Conservation (phyloP, 2,329 filamentous ascomycete species). For the Venturia carpophila region DNA sequence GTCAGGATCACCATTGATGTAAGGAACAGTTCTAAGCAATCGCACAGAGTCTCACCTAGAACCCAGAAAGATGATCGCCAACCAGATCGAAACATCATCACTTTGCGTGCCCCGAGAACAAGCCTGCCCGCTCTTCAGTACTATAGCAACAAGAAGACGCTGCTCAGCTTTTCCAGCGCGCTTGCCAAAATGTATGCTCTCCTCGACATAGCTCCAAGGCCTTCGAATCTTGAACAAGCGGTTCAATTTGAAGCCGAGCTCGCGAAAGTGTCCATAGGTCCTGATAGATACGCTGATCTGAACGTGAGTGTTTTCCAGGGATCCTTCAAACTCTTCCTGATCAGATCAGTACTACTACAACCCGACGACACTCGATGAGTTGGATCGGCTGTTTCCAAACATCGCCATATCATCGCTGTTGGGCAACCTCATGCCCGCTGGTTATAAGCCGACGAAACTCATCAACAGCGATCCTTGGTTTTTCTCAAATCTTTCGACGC, state of each 20-base stretch:
- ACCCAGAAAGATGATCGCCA: not conserved
- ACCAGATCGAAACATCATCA: not conserved
- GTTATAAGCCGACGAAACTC: conserved; percentile 40
- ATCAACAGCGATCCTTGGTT: conserved; percentile 57
- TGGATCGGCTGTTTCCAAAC: conserved; percentile 47
- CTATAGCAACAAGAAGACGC: not conserved
- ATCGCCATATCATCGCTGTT: conserved; percentile 48
- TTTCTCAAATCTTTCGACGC: conserved; percentile 48
- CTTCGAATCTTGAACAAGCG: not conserved
- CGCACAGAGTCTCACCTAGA: not conserved
- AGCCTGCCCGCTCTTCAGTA: not conserved
- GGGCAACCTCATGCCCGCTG: conserved; percentile 31
- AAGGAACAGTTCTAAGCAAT: not conserved
- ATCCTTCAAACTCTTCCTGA: not conserved
- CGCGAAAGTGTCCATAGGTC: not conserved
- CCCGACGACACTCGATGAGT: conserved; percentile 39
- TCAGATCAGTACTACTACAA: not conserved
- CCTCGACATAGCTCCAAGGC: not conserved
- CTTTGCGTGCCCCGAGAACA: not conserved
- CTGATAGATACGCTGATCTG: not conserved
- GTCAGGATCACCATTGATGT: not conserved
- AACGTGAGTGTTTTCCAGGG: not conserved
- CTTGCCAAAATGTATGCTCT: not conserved
- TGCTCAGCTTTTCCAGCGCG: not conserved
- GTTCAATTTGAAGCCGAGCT: not conserved